Conservation (phyloP, 148 eudicot genomes). For the Diospyros lotus region DNA sequence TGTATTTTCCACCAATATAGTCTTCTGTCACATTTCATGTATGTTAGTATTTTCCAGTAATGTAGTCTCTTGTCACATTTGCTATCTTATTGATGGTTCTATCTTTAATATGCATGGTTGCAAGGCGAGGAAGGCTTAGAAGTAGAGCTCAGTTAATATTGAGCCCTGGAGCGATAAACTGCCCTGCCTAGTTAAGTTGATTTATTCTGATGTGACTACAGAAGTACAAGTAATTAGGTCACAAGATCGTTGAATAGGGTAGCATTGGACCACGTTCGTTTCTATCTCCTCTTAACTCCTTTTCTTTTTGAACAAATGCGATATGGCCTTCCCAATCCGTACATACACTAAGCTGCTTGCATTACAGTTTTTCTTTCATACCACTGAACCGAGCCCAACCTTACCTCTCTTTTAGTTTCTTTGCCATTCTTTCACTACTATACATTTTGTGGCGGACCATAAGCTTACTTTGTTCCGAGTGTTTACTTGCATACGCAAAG, state of each 20-base stretch:
- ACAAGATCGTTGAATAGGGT: not conserved
- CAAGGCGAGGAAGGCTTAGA: too few species aligned
- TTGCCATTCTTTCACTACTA: too few species aligned
- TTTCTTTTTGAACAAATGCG: not conserved
- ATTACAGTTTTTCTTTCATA: not conserved
- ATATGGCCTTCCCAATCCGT: not conserved
- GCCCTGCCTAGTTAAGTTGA: not conserved
- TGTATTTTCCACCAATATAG: not conserved
- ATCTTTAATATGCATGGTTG: not conserved
- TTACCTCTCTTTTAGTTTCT: too few species aligned
- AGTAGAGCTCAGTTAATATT: not conserved
- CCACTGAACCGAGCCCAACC: too few species aligned
- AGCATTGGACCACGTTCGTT: not conserved
- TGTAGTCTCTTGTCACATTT: not conserved
- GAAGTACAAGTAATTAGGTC: not conserved
- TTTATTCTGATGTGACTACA: not conserved
- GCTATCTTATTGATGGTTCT: not conserved
- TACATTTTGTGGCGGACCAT: too few species aligned
- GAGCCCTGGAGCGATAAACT: not conserved
- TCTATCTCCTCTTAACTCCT: not conserved
- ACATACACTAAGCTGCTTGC: not conserved
- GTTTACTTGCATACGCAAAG: not conserved
- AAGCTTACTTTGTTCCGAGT: too few species aligned
- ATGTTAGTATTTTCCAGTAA: constrained; percentile 10
- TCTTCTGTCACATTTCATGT: constrained; percentile 28